These are phyloP conservation scores for Colletotrichum lupini DNA, from an alignment of 2,329 filamentous ascomycete species.

Conservation along the genomic window DNA sequence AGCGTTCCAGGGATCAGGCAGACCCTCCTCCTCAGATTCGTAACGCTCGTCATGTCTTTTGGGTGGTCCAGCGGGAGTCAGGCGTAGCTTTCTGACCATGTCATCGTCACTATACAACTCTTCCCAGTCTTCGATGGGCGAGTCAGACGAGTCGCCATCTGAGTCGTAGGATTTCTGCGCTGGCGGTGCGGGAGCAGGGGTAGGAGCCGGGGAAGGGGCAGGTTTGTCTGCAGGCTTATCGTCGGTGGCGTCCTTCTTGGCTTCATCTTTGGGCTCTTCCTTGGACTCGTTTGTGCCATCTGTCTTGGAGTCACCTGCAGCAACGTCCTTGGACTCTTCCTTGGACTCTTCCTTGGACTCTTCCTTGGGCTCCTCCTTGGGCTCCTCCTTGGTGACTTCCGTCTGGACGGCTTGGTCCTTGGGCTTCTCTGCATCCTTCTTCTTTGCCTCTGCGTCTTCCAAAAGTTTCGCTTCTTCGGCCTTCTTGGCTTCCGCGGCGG, in stretches of 20 bases:
- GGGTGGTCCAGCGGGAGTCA: slow-evolving; percentile 48
- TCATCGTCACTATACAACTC: slow-evolving; percentile 69
- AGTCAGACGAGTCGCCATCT: slow-evolving; percentile 68
- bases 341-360: neutral
- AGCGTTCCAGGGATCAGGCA: slow-evolving; percentile 70
- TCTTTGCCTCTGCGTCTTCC: slow-evolving; percentile 45
- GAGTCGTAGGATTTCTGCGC: slow-evolving; percentile 45
- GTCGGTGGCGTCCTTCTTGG: slow-evolving; percentile 33
- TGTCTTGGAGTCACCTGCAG: neutral
- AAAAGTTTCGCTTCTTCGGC: slow-evolving; percentile 24
- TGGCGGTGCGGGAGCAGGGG: slow-evolving; percentile 15
- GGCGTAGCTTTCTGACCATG: slow-evolving; percentile 62
- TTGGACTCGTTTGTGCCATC: neutral
- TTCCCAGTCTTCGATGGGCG: slow-evolving; percentile 69
- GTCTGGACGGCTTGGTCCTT: slow-evolving; percentile 32
- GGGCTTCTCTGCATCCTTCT: slow-evolving; percentile 24
- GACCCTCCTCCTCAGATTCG: slow-evolving; percentile 67
- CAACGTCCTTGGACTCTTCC: neutral
- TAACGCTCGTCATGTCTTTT: slow-evolving; percentile 51
- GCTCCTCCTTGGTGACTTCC: slow-evolving; percentile 19
- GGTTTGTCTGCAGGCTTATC: slow-evolving; percentile 35
- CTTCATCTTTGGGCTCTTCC: slow-evolving; percentile 28
- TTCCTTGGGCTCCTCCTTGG: neutral
- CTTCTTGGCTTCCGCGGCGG: slow-evolving; percentile 41
- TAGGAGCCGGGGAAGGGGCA: slow-evolving; percentile 22